These are phyloP conservation scores for Lachancea waltii DNA, from an alignment of 805 yeast genomes.

Conservation along the genomic window DNA sequence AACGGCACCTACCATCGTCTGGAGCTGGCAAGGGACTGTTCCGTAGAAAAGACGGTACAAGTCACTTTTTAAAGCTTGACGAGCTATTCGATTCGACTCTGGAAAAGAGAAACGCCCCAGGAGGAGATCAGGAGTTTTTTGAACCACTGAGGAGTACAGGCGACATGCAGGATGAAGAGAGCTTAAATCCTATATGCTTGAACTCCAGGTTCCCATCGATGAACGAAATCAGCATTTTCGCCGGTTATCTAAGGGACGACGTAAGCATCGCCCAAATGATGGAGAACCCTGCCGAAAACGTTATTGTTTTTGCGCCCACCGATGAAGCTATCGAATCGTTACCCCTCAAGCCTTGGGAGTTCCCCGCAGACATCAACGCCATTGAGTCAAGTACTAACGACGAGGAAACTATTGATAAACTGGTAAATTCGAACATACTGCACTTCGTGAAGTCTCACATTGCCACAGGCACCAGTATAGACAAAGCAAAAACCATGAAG, in stretches of 20 bases:
- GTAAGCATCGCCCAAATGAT: slow-evolving; percentile 43
- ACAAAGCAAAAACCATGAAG: not conserved
- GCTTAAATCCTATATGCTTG: slow-evolving; percentile 9
- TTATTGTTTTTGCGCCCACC: slow-evolving; percentile 65
- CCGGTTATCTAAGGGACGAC: slow-evolving; percentile 65
- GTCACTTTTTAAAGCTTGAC: slow-evolving; percentile 11
- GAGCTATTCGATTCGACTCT: slow-evolving; percentile 5
- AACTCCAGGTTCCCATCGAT: slow-evolving; percentile 30
- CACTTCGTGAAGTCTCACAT: slow-evolving; percentile 61
- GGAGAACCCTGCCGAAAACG: slow-evolving; percentile 37
- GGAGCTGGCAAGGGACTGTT: slow-evolving; percentile 2
- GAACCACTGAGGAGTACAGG: not conserved
- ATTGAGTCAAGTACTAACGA: slow-evolving; percentile 22
- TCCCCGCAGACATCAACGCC: slow-evolving; percentile 45
- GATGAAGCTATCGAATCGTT: slow-evolving; percentile 51
- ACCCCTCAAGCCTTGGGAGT: slow-evolving; percentile 71
- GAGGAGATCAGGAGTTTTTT: slow-evolving; percentile 1
- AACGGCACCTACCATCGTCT: slow-evolving; percentile 4
- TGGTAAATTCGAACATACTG: slow-evolving; percentile 45
- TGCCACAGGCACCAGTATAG: slow-evolving; percentile 28
- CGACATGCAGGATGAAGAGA: not conserved
- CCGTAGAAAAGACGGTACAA: slow-evolving; percentile 4
- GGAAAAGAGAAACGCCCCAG: slow-evolving; percentile 6
- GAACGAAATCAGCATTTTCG: slow-evolving; percentile 50
- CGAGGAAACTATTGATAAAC: slow-evolving; percentile 42